Evolutionary conservation across 176 grass and related monocot genomes (phyloP).

Genomic region (Carex parvula): DNA sequence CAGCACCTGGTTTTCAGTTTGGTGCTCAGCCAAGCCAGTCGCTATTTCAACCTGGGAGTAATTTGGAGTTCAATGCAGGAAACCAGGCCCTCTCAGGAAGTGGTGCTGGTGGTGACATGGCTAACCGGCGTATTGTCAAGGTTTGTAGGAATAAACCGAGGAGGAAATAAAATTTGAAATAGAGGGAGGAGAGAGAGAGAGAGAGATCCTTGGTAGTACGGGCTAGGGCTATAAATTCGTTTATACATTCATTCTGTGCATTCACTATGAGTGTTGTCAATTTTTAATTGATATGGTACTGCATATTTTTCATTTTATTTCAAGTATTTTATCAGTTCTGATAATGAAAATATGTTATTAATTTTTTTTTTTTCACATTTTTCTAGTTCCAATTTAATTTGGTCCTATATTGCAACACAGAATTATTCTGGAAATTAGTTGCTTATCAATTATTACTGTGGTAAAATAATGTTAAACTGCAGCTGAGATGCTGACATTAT

Average conservation of each 20-base stretch:
- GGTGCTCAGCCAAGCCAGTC: slow-evolving; percentile 19
- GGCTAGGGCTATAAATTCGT: no score
- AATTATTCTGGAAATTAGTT: neutral
- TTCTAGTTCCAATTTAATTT: neutral
- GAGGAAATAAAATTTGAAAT: slow-evolving; percentile 10
- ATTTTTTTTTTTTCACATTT: neutral
- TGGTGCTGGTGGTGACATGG: slow-evolving; percentile 25
- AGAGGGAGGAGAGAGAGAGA: no score
- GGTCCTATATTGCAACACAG: neutral
- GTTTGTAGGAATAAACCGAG: neutral
- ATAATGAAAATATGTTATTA: neutral
- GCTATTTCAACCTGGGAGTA: neutral
- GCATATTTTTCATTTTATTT: neutral
- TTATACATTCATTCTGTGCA: no score
- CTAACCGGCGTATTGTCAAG: slow-evolving; percentile 2
- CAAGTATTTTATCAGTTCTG: neutral
- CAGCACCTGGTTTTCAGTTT: slow-evolving; percentile 14
- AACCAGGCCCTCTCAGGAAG: neutral
- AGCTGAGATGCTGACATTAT: no score
- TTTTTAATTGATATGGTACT: neutral
- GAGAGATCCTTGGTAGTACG: no score
- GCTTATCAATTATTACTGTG: neutral
- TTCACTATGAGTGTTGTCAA: no score
- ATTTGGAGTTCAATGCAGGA: slow-evolving; percentile 28
- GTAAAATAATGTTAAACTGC: no score